phyloP scores from a whole-genome alignment of 129 eudicot species.

The Saussurea involucrata region DNA sequence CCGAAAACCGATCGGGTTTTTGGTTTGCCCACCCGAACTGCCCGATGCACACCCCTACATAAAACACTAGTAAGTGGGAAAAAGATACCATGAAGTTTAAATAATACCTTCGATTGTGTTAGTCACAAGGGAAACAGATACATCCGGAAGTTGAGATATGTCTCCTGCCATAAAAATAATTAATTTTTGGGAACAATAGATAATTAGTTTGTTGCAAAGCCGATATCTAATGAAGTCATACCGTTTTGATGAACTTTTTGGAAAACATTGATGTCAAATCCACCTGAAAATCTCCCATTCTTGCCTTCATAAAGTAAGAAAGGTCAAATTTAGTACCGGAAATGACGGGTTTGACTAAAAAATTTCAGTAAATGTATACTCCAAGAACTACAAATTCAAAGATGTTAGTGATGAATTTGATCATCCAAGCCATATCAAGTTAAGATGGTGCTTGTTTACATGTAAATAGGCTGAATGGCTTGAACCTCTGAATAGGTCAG shows the following conservation, averaged over 20 bases:
- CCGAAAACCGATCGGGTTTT: no score
- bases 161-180: slow-evolving; percentile 55
- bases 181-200: not conserved
- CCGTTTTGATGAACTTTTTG: slow-evolving; percentile 75
- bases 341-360: not conserved
- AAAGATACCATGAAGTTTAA: not conserved
- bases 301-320: slow-evolving; percentile 46
- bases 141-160: slow-evolving; percentile 60
- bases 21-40: no score
- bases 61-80: slow-evolving; percentile 1
- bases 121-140: slow-evolving; percentile 57
- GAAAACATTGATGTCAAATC: slow-evolving; percentile 87
- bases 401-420: not conserved
- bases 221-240: slow-evolving; percentile 16
- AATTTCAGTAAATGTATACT: not conserved
- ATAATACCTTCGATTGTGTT: slow-evolving; percentile 76
- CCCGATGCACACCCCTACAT: no score
- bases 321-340: not conserved
- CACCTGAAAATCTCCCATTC: slow-evolving; percentile 87
- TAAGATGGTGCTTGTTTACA: not conserved
- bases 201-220: not conserved
- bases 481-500: not conserved
- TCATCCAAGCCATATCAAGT: not conserved
- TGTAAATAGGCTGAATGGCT: not conserved
- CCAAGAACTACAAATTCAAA: not conserved